Percentiles rank a stretch among this genome's conserved stretches.
Conservation (phyloP, 345 rosid genomes). For the Eucalyptus albens region DNA sequence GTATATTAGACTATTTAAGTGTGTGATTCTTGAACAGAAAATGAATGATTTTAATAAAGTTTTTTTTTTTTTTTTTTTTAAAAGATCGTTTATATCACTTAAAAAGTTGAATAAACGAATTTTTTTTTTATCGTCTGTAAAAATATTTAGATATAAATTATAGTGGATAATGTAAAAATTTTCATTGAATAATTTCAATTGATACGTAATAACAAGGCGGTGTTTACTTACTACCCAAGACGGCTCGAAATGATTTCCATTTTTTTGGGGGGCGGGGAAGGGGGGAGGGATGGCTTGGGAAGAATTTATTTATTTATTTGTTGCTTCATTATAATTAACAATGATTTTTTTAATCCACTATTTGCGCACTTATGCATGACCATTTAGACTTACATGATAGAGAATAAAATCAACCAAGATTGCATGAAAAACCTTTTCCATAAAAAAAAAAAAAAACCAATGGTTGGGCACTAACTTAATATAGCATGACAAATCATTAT, state of each 20-base stretch:
- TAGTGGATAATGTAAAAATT: too few species aligned
- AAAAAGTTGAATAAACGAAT: too few species aligned
- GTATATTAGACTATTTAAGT: too few species aligned
- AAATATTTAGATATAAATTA: too few species aligned
- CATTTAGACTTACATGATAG: neutral
- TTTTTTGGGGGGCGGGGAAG: too few species aligned
- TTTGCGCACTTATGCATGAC: accelerated
- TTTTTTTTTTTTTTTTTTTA: too few species aligned
- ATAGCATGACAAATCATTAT: neutral
- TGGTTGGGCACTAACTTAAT: neutral
- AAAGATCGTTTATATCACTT: accelerated
- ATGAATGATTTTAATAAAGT: too few species aligned
- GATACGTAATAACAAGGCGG: neutral
- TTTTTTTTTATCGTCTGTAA: accelerated
- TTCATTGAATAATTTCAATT: too few species aligned
- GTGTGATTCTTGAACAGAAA: neutral
- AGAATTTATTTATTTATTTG: too few species aligned
- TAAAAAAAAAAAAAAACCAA: too few species aligned
- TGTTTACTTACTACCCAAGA: neutral
- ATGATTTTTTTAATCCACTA: too few species aligned
- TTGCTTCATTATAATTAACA: neutral
- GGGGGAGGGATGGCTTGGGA: neutral
- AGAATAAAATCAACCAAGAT: neutral
- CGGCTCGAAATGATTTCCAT: neutral
- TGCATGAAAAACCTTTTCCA: neutral